These are phyloP conservation scores for Kodamaea jinghongensis DNA, from an alignment of 805 yeast species.

Conservation along the genomic window DNA sequence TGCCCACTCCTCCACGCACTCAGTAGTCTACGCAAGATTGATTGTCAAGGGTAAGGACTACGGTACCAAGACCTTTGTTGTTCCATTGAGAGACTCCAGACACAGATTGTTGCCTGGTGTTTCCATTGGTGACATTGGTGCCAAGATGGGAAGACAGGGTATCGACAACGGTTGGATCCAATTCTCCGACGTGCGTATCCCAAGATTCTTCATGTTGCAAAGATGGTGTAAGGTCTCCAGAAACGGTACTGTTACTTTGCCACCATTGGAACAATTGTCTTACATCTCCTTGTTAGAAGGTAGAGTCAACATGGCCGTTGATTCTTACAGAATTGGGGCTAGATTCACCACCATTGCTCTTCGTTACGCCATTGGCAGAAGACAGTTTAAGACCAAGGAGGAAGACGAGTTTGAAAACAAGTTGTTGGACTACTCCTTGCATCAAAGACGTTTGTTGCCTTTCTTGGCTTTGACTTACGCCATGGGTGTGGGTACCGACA, in stretches of 20 bases:
- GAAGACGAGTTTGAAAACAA: slow-evolving; percentile 34
- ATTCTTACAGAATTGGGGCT: slow-evolving; percentile 42
- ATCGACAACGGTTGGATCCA: slow-evolving; percentile 51
- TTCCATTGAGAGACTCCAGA: slow-evolving; percentile 44
- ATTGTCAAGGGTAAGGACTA: slow-evolving; percentile 44
- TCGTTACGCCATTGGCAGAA: slow-evolving; percentile 45
- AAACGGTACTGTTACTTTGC: slow-evolving; percentile 40
- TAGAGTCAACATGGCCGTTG: slow-evolving; percentile 44
- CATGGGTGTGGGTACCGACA: slow-evolving; percentile 36
- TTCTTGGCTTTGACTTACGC: slow-evolving; percentile 41
- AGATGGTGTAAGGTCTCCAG: slow-evolving; percentile 40
- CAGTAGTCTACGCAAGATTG: slow-evolving; percentile 40
- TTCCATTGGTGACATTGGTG: slow-evolving; percentile 46
- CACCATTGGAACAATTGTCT: slow-evolving; percentile 45
- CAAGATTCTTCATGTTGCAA: slow-evolving; percentile 46
- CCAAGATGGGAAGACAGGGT: slow-evolving; percentile 50
- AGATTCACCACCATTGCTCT: slow-evolving; percentile 43
- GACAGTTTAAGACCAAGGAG: slow-evolving; percentile 40
- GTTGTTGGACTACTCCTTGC: slow-evolving; percentile 44
- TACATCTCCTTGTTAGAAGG: slow-evolving; percentile 45
- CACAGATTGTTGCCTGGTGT: slow-evolving; percentile 45
- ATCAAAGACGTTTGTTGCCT: slow-evolving; percentile 46
- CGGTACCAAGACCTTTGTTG: slow-evolving; percentile 46
- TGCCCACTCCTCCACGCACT: slow-evolving; percentile 46
- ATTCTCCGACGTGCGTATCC: slow-evolving; percentile 42